Conservation (phyloP, 805 yeast species). For the Kodamaea lidongshanica region DNA sequence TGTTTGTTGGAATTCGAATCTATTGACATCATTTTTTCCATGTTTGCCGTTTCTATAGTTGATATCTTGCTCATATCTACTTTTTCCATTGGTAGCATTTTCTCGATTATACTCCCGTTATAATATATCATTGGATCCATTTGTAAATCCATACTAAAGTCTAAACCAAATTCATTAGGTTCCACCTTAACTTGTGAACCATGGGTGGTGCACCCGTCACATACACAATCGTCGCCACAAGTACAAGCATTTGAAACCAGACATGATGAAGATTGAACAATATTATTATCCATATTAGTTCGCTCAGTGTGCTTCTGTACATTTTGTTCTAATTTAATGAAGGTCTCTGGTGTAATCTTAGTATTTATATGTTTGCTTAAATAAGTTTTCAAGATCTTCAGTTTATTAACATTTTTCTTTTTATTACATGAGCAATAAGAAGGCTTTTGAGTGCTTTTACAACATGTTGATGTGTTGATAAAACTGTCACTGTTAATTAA, state of each 20-base stretch:
- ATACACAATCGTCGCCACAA: constrained; percentile 32
- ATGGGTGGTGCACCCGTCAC: constrained; percentile 34
- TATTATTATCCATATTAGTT: constrained; percentile 9
- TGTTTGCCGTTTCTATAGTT: too few relatives aligned
- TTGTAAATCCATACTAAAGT: too few relatives aligned
- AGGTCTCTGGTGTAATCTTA: too few relatives aligned
- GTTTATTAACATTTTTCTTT: constrained; percentile 25
- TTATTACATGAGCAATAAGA: constrained; percentile 25
- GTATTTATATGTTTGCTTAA: constrained; percentile 1
- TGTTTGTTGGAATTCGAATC: too few relatives aligned
- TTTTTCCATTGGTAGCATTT: too few relatives aligned
- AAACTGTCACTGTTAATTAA: constrained; percentile 27
- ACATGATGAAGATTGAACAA: constrained; percentile 28
- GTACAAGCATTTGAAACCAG: constrained; percentile 32
- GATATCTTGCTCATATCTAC: too few relatives aligned
- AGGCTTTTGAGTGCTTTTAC: constrained; percentile 20
- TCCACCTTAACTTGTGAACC: constrained; percentile 17
- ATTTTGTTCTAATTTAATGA: too few relatives aligned
- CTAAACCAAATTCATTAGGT: too few relatives aligned
- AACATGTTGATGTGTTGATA: constrained; percentile 29
- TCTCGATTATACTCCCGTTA: too few relatives aligned
- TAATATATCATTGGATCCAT: too few relatives aligned
- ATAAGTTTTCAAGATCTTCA: constrained; percentile 22
- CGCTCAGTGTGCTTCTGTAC: too few relatives aligned
- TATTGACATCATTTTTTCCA: too few relatives aligned